Evolutionary conservation across 495 filamentous ascomycete species (phyloP), one percentile per base, ranked within the genome.

Genomic region (Pseudoneurospora amorphoporcata): DNA sequence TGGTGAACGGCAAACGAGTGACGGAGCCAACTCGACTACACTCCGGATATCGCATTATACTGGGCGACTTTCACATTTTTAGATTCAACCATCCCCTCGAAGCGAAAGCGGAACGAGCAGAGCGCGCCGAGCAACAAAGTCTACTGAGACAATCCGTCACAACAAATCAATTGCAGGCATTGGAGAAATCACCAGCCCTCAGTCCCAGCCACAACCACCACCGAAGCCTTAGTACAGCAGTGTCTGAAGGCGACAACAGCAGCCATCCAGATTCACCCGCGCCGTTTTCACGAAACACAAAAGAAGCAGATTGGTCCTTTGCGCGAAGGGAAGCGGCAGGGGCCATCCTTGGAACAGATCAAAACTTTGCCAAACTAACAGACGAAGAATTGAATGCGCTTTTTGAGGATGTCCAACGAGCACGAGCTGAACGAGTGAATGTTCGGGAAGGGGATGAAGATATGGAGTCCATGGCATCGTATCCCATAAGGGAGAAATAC

Each of bases 21-120:
- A 87, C 92, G 41, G 92, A 92, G 76, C 90, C 93, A 10, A 94
- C 89, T 72, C 87, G 93, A 69, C 84, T 99, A 47, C 90, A 93
- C 75, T 97, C 94, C 82, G 95, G 95, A 40, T 95, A 92, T 81
- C 91, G 95, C 38, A 92, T 99, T 58, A 99, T 99, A 68, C 84
- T 99, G 10, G 95, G 96, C 17, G 95, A 99, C 81, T 99, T 99
- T 77, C 95, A 99, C 79, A 99, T 99, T 71, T 99, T 98, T 82
- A 88, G 95, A 72, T 99, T 99, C 84, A 99, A 99, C 75, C 93
- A 99, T 79, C 95, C 95, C 1, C 90, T 97, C 84, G 95, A 99
- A 82, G 95, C 96, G 42, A 89, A 93, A 16, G 94, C 94, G 8
- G 95, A 99, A 81, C 85, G 96, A 70, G 94, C 94, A 16, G 94